These are phyloP conservation scores for Pisolithus microcarpus DNA, from an alignment of 768 basidiomycete genomes.

Conservation along the genomic window DNA sequence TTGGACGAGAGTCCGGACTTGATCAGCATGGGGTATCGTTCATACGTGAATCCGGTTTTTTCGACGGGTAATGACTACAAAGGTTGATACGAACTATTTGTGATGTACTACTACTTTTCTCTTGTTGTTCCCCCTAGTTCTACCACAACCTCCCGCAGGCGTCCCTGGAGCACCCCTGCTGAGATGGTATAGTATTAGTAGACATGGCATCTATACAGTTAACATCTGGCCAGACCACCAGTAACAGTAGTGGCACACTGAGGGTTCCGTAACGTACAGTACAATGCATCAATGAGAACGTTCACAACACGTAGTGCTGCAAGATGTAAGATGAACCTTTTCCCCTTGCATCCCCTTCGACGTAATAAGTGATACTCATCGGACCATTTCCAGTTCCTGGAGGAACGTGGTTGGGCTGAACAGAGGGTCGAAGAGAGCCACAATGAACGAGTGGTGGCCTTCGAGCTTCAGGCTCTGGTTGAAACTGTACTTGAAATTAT, in stretches of 20 bases:
- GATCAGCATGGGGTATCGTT: too few species aligned
- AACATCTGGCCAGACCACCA: slow-evolving; percentile 55
- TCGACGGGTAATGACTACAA: slow-evolving; percentile 16
- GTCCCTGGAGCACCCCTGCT: too few species aligned
- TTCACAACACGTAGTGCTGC: slow-evolving; percentile 29
- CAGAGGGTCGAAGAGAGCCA: too few species aligned
- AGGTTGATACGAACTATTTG: background rate
- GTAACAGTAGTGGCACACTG: slow-evolving; percentile 61
- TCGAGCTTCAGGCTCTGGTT: too few species aligned
- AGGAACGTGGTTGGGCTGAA: too few species aligned
- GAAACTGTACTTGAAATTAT: too few species aligned
- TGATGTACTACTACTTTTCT: too few species aligned
- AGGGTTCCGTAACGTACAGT: slow-evolving; percentile 48
- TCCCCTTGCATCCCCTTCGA: too few species aligned
- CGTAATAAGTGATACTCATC: too few species aligned
- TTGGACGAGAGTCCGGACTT: too few species aligned
- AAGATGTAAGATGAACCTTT: slow-evolving; percentile 30
- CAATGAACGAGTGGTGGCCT: too few species aligned
- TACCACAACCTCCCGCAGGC: slow-evolving; percentile 22
- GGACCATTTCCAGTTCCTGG: too few species aligned
- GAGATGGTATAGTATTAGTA: slow-evolving; percentile 3
- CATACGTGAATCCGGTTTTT: slow-evolving; percentile 38
- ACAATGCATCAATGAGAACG: slow-evolving; percentile 47
- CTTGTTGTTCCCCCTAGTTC: slow-evolving; percentile 16
- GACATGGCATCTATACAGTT: slow-evolving; percentile 12